phyloP scores from a whole-genome alignment of 495 filamentous ascomycete species.

The Venustampulla echinocandica region DNA sequence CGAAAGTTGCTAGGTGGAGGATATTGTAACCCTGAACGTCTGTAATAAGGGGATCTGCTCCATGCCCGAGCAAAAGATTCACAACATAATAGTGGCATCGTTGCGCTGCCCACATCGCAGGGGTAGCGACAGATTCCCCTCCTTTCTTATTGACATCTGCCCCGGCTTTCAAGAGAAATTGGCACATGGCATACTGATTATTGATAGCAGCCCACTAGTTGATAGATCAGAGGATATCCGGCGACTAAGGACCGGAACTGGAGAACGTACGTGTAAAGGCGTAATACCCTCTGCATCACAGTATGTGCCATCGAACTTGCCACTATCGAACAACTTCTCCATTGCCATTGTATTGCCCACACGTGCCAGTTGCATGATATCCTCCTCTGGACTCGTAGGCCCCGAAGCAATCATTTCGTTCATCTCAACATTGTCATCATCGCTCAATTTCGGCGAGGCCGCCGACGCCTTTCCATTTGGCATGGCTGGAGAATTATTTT shows the following conservation, averaged over 20 bases:
- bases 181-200: constrained; percentile 93
- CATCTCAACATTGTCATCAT: constrained; percentile 59
- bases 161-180: constrained; percentile 81
- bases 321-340: constrained; percentile 76
- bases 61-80: constrained; percentile 69
- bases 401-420: constrained; percentile 46
- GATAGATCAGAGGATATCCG: constrained; percentile 21
- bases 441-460: constrained; percentile 52
- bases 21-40: constrained; percentile 96
- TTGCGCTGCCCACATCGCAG: constrained; percentile 94
- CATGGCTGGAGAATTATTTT: constrained; percentile 23
- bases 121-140: constrained; percentile 86
- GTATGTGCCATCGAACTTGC: constrained; percentile 72
- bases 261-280: constrained; percentile 72
- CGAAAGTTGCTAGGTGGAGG: constrained; percentile 91
- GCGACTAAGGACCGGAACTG: constrained; percentile 8
- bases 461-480: constrained; percentile 48
- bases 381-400: constrained; percentile 49
- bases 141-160: constrained; percentile 92
- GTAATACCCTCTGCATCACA: constrained; percentile 88
- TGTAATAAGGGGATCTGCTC: constrained; percentile 79
- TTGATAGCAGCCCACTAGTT: constrained; percentile 97
- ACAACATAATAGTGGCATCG: constrained; percentile 79
- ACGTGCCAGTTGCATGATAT: constrained; percentile 93
- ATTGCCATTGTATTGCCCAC: constrained; percentile 79